Base-by-base conservation (phyloP, 352 stramenopile species). In the Pythium brachiatum region DNA sequence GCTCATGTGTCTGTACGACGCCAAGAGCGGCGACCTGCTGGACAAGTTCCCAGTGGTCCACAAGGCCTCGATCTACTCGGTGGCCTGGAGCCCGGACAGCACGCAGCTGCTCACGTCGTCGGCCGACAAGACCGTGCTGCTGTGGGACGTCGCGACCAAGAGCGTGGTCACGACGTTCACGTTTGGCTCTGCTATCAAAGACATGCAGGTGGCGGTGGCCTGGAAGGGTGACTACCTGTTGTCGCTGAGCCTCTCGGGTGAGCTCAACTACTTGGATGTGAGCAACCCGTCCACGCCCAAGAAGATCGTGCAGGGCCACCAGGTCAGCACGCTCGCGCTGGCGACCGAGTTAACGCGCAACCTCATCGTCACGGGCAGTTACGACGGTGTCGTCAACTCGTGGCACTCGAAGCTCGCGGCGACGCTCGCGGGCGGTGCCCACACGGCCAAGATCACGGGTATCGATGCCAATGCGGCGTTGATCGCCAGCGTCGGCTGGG, bases 91-190 rank as follows among this genome's bases (percentile, higher is more conserved):
- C 70, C 78, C 85, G 0, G 90, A 98, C 70, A 87, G 90, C 21
- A 90, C 78, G 58, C 83, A 95, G 66, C 50, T 99, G 23, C 68
- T 98, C 7, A 99, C 96, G 2, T 96, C 93, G 39, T 98, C 90
- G 5, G 96, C 96, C 5, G 97, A 99, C 80, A 99, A 98, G 73
- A 98, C 92, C 7, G 92, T 97, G 41, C 83, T 97, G 53, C 75
- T 99, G 34, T 97, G 96, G 79, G 81, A 95, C 54, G 74, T 96
- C n/a, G 80, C 65, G 13, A 86, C 71, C 18, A 73, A 78, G 53
- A 84, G 68, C n/a, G 81, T 96, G 0, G 58, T 88, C 6, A 88
- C 75, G n/a, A 92, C 76, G 59, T 90, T 95, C 64, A 97, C 76
- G 71, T 94, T 87, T 18, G 43, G 43, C 60, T 68, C 60, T 25